Percentiles rank a stretch among this genome's conserved stretches.
Evolutionary conservation across 306 rosid species (phyloP).

Genomic region (Medicago truncatula): DNA sequence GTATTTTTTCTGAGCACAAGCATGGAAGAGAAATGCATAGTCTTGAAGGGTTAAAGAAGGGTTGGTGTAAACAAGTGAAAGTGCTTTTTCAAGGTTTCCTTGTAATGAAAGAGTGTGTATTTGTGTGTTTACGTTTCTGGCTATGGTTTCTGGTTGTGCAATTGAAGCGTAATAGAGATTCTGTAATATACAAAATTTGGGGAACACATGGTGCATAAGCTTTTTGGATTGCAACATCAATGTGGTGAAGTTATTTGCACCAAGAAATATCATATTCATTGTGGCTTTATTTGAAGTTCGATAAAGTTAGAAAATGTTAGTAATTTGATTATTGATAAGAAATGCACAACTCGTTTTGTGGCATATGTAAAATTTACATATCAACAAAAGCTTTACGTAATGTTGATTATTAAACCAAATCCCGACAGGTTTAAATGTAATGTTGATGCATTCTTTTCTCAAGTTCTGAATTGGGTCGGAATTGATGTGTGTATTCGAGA

Average conservation of each 20-base stretch:
- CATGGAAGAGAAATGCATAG: conserved; percentile 74
- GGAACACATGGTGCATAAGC: conserved; percentile 28
- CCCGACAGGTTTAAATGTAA: too few relatives aligned
- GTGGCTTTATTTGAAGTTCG: too few relatives aligned
- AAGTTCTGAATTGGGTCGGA: too few relatives aligned
- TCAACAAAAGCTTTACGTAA: too few relatives aligned
- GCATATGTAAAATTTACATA: too few relatives aligned
- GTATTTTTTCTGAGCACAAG: conserved; percentile 62
- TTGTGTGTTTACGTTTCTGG: conserved; percentile 38
- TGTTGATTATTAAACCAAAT: too few relatives aligned
- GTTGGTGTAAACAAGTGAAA: conserved; percentile 60
- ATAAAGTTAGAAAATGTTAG: too few relatives aligned
- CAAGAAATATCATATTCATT: neutral
- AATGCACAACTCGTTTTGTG: too few relatives aligned
- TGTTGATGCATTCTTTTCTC: too few relatives aligned
- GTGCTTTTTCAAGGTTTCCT: conserved; percentile 60
- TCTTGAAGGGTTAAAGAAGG: conserved; percentile 56
- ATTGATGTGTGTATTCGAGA: too few relatives aligned
- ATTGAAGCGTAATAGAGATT: conserved; percentile 32
- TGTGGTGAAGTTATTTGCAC: neutral
- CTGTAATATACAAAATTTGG: conserved; percentile 28
- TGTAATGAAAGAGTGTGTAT: conserved; percentile 53
- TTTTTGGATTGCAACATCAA: conserved; percentile 42
- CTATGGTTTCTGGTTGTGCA: conserved; percentile 36
- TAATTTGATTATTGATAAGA: too few relatives aligned